A percentile compares a stretch with the other conserved stretches of the same genome.
Conservation (phyloP, 2,329 filamentous ascomycete species). For the Colletotrichum incanum region DNA sequence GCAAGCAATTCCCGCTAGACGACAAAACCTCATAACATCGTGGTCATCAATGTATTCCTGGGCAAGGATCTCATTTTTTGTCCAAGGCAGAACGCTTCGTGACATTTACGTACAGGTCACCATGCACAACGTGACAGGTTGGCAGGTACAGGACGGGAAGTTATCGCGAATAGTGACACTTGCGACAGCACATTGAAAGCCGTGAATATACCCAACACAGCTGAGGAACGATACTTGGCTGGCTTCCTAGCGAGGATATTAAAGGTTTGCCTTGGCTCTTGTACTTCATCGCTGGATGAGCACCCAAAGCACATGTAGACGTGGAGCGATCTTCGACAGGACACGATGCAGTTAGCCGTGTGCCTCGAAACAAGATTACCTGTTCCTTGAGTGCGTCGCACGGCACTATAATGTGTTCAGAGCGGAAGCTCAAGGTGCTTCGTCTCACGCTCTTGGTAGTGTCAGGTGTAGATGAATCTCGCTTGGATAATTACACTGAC, state of each 20-base stretch:
- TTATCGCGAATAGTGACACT: conserved; percentile 27
- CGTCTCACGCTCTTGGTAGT: not conserved
- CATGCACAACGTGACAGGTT: conserved; percentile 34
- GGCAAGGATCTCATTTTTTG: no score
- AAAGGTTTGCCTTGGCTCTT: conserved; percentile 2
- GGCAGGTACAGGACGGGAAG: conserved; percentile 5
- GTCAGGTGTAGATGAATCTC: not conserved
- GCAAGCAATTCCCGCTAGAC: not conserved
- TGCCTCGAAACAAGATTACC: conserved; percentile 36
- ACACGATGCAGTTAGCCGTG: conserved; percentile 28
- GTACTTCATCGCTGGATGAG: not conserved
- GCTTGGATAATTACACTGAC: not conserved
- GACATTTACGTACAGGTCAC: conserved; percentile 10
- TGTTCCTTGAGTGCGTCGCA: conserved; percentile 34
- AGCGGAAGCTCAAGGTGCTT: conserved; percentile 18
- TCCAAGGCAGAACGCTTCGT: conserved; percentile 7
- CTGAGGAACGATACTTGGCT: not conserved
- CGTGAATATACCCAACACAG: not conserved
- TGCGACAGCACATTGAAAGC: conserved; percentile 1
- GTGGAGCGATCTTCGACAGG: not conserved
- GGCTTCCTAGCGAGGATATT: not conserved
- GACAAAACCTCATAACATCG: not conserved
- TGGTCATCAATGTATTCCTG: not conserved
- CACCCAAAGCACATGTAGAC: not conserved
- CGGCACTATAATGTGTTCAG: conserved; percentile 1